phyloP scores from a whole-genome alignment of 345 rosid genomes.

The Eucalyptus melliodora region DNA sequence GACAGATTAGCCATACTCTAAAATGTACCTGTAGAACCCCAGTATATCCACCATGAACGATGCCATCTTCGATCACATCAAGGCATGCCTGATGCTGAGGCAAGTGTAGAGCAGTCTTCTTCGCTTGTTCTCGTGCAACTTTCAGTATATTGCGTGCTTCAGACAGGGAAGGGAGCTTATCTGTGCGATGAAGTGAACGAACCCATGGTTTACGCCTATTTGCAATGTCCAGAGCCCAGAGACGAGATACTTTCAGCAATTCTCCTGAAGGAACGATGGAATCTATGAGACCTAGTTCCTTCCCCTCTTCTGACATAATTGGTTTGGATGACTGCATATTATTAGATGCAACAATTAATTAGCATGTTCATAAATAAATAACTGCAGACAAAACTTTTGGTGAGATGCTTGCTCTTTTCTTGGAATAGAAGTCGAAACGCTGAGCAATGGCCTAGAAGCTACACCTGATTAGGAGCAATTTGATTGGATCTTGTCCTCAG shows the following conservation, averaged over 20 bases:
- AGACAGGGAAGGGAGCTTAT: constrained; percentile 76
- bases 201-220: constrained; percentile 66
- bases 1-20: neutral
- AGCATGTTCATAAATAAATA: neutral
- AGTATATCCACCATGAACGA: constrained; percentile 82
- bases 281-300: constrained; percentile 77
- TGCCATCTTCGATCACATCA: constrained; percentile 89
- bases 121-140: constrained; percentile 55
- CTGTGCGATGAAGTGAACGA: constrained; percentile 75
- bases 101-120: constrained; percentile 71
- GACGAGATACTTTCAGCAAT: constrained; percentile 59
- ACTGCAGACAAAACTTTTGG: neutral
- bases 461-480: neutral
- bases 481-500: neutral
- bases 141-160: constrained; percentile 61
- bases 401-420: neutral
- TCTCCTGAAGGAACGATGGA: constrained; percentile 64
- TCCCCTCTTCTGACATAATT: constrained; percentile 79
- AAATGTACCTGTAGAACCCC: constrained; percentile 72
- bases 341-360: neutral
- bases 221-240: constrained; percentile 82
- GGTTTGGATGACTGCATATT: constrained; percentile 70
- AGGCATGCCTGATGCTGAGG: constrained; percentile 86
- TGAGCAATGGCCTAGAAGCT: neutral
- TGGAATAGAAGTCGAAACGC: neutral